Evolutionary conservation across 306 rosid genomes (phyloP).

Genomic region (Abrus pulchellus): DNA sequence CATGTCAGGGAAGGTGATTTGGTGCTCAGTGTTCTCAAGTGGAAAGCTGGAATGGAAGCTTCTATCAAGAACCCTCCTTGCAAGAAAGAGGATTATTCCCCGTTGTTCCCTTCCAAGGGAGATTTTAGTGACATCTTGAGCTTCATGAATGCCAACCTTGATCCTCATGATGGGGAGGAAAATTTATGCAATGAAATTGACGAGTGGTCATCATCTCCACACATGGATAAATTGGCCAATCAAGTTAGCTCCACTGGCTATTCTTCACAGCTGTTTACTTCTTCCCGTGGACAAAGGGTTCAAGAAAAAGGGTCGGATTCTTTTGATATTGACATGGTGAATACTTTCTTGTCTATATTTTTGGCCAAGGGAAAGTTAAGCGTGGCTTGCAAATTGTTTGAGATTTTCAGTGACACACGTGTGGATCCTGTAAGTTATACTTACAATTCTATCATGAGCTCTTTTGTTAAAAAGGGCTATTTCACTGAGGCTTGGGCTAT

Average conservation of each 20-base stretch:
- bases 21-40: slow-evolving; percentile 73
- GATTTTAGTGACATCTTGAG: slow-evolving; percentile 67
- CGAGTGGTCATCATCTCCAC: slow-evolving; percentile 85
- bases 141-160: slow-evolving; percentile 46
- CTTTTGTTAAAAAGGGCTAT: slow-evolving; percentile 93
- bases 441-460: slow-evolving; percentile 87
- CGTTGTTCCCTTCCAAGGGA: slow-evolving; percentile 74
- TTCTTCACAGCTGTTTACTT: slow-evolving; percentile 59
- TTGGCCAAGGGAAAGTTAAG: slow-evolving; percentile 90
- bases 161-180: slow-evolving; percentile 40
- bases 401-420: slow-evolving; percentile 81
- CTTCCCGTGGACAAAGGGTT: slow-evolving; percentile 69
- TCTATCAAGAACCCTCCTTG: slow-evolving; percentile 64
- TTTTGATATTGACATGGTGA: slow-evolving; percentile 85
- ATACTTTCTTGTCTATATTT: slow-evolving; percentile 86
- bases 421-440: slow-evolving; percentile 78
- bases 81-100: slow-evolving; percentile 67
- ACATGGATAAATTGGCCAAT: slow-evolving; percentile 80
- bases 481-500: slow-evolving; percentile 81
- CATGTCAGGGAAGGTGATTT: slow-evolving; percentile 79
- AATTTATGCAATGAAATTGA: slow-evolving; percentile 43
- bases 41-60: slow-evolving; percentile 87
- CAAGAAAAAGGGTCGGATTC: slow-evolving; percentile 63
- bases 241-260: slow-evolving; percentile 52
- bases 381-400: slow-evolving; percentile 89